These are phyloP conservation scores for Hanseniaspora singularis DNA, from an alignment of 805 yeast species.

Conservation along the genomic window DNA sequence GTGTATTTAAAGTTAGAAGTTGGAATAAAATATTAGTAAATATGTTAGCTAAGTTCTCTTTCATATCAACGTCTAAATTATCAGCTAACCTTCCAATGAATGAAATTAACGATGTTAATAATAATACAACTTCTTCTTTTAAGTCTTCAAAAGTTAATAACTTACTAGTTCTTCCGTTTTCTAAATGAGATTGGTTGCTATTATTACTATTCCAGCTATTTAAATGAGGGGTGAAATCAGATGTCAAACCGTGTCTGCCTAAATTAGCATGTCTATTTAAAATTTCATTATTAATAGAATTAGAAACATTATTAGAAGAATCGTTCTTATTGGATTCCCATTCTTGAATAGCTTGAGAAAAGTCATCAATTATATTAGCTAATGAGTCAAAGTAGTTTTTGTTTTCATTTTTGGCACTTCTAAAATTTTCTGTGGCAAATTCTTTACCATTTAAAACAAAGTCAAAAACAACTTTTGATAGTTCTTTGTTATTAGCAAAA, in stretches of 20 bases:
- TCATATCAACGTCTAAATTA: constrained; percentile 23
- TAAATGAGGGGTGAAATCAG: not conserved
- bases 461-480: constrained; percentile 32
- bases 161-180: constrained; percentile 23
- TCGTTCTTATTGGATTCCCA: constrained; percentile 21
- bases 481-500: constrained; percentile 32
- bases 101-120: constrained; percentile 61
- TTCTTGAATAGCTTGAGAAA: constrained; percentile 34
- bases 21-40: constrained; percentile 34
- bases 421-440: not conserved
- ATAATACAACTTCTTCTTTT: constrained; percentile 68
- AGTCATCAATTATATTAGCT: constrained; percentile 42
- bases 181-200: constrained; percentile 18
- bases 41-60: constrained; percentile 19
- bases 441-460: constrained; percentile 27
- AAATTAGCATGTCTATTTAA: constrained; percentile 12
- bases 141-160: constrained; percentile 40
- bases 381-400: constrained; percentile 10
- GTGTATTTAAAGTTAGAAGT: constrained; percentile 36
- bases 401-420: not conserved
- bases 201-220: not conserved
- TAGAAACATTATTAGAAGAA: not conserved
- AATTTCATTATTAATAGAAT: constrained; percentile 1
- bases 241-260: constrained; percentile 3
- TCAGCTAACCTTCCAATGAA: constrained; percentile 45